A percentile compares a stretch with the other conserved stretches of the same genome.
Conservation (phyloP, 108 stramenopile species). For the Conticribra guillardii region DNA sequence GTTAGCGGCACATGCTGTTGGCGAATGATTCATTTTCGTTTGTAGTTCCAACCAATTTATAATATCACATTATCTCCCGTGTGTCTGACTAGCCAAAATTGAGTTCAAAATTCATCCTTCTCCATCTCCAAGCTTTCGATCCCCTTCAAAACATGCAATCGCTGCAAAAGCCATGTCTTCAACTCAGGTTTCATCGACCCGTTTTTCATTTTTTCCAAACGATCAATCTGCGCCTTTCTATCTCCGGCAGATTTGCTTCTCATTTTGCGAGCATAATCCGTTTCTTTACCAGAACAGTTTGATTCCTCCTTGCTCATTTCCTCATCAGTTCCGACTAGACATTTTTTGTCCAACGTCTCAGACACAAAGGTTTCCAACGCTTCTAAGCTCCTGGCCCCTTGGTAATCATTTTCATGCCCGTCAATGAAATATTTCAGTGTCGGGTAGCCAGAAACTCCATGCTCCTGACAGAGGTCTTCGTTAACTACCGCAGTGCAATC, state of each 20-base stretch:
- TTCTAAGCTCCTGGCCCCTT: conserved; percentile 68
- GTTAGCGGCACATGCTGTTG: too few species aligned
- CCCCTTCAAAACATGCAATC: conserved; percentile 43
- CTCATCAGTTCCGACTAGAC: conserved; percentile 52
- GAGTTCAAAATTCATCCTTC: conserved; percentile 33
- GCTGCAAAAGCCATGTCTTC: conserved; percentile 52
- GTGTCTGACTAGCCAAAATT: neutral
- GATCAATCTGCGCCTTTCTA: conserved; percentile 36
- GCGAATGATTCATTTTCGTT: neutral
- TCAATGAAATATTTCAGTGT: conserved; percentile 66
- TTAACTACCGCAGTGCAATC: conserved; percentile 64
- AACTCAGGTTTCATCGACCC: conserved; percentile 55
- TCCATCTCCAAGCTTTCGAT: conserved; percentile 14
- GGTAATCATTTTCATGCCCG: conserved; percentile 67
- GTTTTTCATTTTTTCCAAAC: conserved; percentile 49
- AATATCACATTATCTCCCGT: neutral
- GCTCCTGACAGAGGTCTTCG: conserved; percentile 57
- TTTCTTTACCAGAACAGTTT: conserved; percentile 53
- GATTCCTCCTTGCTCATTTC: conserved; percentile 41
- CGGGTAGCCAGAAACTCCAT: conserved; percentile 59
- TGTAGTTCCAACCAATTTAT: neutral
- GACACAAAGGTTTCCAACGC: conserved; percentile 57
- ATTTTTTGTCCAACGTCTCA: conserved; percentile 66
- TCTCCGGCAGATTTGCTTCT: conserved; percentile 42
- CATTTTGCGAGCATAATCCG: conserved; percentile 42